Conservation (phyloP, 306 rosid genomes). For the Quercus robur region DNA sequence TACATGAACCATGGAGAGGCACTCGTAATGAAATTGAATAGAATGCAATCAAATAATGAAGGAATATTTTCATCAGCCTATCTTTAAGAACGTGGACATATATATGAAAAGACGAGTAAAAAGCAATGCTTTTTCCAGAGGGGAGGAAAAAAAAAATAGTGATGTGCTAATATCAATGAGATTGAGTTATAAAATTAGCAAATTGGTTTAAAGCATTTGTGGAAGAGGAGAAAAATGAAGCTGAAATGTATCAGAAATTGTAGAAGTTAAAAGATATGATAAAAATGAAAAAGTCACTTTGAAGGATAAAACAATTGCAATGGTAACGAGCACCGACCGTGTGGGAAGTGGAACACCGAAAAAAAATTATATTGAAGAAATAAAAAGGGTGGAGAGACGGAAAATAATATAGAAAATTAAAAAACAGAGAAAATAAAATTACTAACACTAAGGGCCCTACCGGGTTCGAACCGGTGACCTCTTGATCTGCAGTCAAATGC, state of each 20-base stretch:
- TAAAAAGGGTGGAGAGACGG: neutral
- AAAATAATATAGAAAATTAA: neutral
- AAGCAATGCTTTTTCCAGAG: no score
- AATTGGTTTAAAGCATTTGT: neutral
- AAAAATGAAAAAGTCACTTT: neutral
- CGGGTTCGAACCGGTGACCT: slow-evolving; percentile 72
- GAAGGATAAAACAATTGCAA: neutral
- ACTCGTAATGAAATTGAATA: neutral
- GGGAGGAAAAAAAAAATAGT: no score
- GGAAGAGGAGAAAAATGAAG: neutral
- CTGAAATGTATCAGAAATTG: neutral
- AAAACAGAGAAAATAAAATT: no score
- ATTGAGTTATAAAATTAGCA: neutral
- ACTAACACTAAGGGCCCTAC: slow-evolving; percentile 32
- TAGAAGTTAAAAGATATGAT: neutral
- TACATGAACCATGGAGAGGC: slow-evolving; percentile 9
- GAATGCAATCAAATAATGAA: neutral
- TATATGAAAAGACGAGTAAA: neutral
- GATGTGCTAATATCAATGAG: neutral
- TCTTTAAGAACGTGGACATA: no score
- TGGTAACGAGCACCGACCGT: neutral
- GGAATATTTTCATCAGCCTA: neutral
- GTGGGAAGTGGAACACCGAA: neutral
- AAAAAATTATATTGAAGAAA: no score
- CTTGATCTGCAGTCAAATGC: slow-evolving; percentile 78